Base-by-base conservation (phyloP, 371 early-diverging fungal species). In the Nosema muscidifuracis region DNA sequence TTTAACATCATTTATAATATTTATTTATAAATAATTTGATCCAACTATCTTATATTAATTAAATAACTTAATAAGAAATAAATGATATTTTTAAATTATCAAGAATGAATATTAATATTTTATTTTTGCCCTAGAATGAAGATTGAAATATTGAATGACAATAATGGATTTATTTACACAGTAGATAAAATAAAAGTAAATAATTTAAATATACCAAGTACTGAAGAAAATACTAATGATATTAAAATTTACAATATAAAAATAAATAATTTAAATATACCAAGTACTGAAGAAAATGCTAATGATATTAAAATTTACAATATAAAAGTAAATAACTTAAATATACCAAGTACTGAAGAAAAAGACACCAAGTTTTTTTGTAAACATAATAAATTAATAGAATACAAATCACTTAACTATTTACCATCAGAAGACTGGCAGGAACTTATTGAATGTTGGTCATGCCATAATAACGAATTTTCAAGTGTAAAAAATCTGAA, bases 401-500 rank as follows among this genome's bases (percentile, higher is more conserved):
- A 60, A 9, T 65, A 67, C 44, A 20, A 22, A 64, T 65, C 63
- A 16, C 16, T 71, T 13, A 68, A 79, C 42, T 26, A 42, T 24
- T 51, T 81, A 24, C 83, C 83, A 22, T 65, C 72, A 26, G 77
- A 77, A 31, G 77, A 78, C 16, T 83, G 83, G 83, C 74, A 83
- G 34, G 83, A 83, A 60, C 60, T 81, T 6, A 67, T 83, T 36
- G 80, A 81, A 56, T 76, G 72, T 53, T 83, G 83, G 83, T 79
- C 80, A 10, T 83, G 83, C 65, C 83, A 83, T 67, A 67, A 77
- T 43, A 70, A 71, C 40, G 83, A 83, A 72, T 83, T 83, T 61
- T 64, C 55, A 42, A 71, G 53, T n/a, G 36, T 83, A 22, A 34
- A 65, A 18, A 58, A 73, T 33, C 69, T 76, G 3, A 71, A 67